phyloP scores from a whole-genome alignment of 2,329 filamentous ascomycete genomes.

The Botrytis fragariae region DNA sequence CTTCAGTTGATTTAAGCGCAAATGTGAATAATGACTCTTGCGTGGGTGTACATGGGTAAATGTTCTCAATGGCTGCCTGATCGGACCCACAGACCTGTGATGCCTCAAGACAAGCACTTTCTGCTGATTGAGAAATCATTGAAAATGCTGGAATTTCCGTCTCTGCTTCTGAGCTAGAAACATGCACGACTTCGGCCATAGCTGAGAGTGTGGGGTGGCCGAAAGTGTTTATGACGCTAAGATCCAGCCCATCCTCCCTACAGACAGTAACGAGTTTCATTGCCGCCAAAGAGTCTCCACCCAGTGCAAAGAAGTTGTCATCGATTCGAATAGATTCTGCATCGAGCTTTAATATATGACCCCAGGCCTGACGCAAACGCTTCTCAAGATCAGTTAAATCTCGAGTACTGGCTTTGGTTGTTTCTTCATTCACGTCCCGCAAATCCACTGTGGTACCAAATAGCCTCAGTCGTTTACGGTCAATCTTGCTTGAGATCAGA shows the following conservation, averaged over 20 bases:
- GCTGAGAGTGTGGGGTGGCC: constrained; percentile 43
- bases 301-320: constrained; percentile 43
- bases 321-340: constrained; percentile 23
- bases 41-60: constrained; percentile 42
- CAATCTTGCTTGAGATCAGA: constrained; percentile 38
- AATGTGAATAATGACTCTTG: constrained; percentile 40
- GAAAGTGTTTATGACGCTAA: constrained; percentile 47
- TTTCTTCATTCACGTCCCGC: constrained; percentile 6
- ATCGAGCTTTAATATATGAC: constrained; percentile 25
- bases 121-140: constrained; percentile 27
- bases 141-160: constrained; percentile 30
- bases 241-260: constrained; percentile 34
- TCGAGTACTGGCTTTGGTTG: background rate
- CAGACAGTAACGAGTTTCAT: constrained; percentile 48
- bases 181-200: constrained; percentile 43
- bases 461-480: constrained; percentile 40
- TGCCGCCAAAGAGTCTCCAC: constrained; percentile 40
- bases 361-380: constrained; percentile 25
- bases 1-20: constrained; percentile 12
- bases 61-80: constrained; percentile 40
- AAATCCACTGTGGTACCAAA: constrained; percentile 18
- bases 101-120: constrained; percentile 29
- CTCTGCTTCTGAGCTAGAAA: background rate
- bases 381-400: constrained; percentile 18
- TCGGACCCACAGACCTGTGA: constrained; percentile 31